Percentiles rank a stretch among this genome's conserved stretches.
Evolutionary conservation across 1,139 yeast genomes (phyloP).

Genomic region (Zygosaccharomyces sapae): DNA sequence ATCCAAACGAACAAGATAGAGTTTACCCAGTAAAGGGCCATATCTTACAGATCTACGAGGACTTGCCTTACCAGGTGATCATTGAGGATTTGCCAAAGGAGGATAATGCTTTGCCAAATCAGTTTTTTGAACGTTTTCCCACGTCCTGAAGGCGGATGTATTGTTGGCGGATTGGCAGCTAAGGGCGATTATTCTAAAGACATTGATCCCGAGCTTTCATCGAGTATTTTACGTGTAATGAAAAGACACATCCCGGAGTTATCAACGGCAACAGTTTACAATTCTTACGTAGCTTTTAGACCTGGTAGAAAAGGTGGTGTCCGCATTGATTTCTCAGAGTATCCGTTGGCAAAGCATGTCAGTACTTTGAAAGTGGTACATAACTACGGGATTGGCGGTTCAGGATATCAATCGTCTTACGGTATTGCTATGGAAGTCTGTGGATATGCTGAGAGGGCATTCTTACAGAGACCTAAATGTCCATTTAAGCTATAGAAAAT

Average conservation of each 20-base stretch:
- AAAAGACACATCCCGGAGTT: conserved; percentile 51
- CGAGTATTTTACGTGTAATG: conserved; percentile 46
- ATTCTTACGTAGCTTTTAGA: conserved; percentile 61
- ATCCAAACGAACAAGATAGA: conserved; percentile 50
- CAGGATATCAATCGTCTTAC: conserved; percentile 65
- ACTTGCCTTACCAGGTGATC: conserved; percentile 24
- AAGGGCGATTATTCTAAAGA: conserved; percentile 31
- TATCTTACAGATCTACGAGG: conserved; percentile 41
- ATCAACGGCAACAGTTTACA: conserved; percentile 40
- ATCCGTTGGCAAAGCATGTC: conserved; percentile 29
- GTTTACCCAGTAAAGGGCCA: conserved; percentile 62
- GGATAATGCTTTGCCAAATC: conserved; percentile 26
- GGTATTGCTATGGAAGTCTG: conserved; percentile 54
- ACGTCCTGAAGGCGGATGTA: conserved; percentile 54
- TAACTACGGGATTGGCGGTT: conserved; percentile 70
- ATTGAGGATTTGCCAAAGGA: conserved; percentile 25
- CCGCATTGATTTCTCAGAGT: conserved; percentile 40
- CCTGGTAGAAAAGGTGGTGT: conserved; percentile 65
- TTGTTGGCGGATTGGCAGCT: conserved; percentile 63
- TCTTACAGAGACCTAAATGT: not conserved
- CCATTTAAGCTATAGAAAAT: not conserved
- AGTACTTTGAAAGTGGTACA: conserved; percentile 43
- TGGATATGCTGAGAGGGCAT: conserved; percentile 23
- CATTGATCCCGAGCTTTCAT: conserved; percentile 46
- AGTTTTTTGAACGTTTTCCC: conserved; percentile 35